A percentile compares a stretch with the other conserved stretches of the same genome.
Evolutionary conservation across 805 yeast genomes (phyloP).

Genomic region (Pichia heedii): DNA sequence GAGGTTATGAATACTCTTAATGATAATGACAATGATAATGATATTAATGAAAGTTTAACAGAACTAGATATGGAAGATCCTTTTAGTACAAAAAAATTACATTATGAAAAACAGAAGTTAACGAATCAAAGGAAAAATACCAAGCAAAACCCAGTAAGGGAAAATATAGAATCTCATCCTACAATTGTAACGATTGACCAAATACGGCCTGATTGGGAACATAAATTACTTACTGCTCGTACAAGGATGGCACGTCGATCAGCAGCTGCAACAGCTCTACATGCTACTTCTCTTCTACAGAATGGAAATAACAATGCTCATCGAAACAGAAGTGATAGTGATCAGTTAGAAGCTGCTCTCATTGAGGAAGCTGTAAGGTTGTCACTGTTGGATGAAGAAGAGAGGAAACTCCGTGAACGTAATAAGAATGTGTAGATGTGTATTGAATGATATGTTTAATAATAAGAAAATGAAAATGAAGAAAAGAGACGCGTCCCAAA

Average conservation of each 20-base stretch:
- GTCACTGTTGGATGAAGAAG: slow-evolving; percentile 63
- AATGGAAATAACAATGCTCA: background rate
- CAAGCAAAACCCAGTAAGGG: background rate
- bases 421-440: too few relatives aligned
- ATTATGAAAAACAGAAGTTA: background rate
- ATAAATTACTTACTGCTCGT: slow-evolving; percentile 60
- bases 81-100: slow-evolving; percentile 1
- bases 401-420: slow-evolving; percentile 23
- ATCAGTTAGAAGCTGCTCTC: slow-evolving; percentile 58
- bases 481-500: too few relatives aligned
- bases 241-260: slow-evolving; percentile 74
- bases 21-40: slow-evolving; percentile 8
- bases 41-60: background rate
- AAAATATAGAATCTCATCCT: slow-evolving; percentile 41
- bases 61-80: slow-evolving; percentile 7
- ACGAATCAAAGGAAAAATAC: background rate
- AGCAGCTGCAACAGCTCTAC: slow-evolving; percentile 91
- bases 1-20: too few relatives aligned
- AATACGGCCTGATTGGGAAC: slow-evolving; percentile 92
- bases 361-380: slow-evolving; percentile 74
- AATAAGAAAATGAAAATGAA: too few relatives aligned
- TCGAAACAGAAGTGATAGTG: slow-evolving; percentile 25
- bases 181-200: slow-evolving; percentile 66
- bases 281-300: slow-evolving; percentile 70
- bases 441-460: too few relatives aligned